Evolutionary conservation across 345 rosid species (phyloP).

Genomic region (Aurinia saxatilis): DNA sequence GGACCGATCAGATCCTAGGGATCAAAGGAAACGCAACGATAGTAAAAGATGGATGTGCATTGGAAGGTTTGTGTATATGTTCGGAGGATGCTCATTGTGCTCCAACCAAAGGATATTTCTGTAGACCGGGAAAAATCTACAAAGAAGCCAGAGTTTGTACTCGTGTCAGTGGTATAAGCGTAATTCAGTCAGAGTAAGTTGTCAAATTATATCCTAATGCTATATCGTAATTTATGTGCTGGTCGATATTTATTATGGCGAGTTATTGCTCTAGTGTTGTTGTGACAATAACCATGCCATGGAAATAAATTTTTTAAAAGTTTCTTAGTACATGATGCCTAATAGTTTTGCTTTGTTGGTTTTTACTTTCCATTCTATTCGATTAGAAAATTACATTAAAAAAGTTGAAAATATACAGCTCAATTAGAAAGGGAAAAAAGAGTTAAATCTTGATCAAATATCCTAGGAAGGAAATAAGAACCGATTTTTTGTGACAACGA

Average conservation of each 20-base stretch:
- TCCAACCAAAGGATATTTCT: slow-evolving; percentile 54
- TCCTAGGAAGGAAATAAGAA: no score
- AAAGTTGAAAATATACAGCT: no score
- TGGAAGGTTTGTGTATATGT: slow-evolving; percentile 71
- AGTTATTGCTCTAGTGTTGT: background rate
- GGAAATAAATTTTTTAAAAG: no score
- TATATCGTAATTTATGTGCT: background rate
- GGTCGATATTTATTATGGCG: background rate
- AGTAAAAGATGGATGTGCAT: slow-evolving; percentile 53
- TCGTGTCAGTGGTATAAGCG: background rate
- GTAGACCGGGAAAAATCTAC: slow-evolving; percentile 54
- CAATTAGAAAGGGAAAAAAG: no score
- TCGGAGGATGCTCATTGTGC: slow-evolving; percentile 69
- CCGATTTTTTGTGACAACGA: no score
- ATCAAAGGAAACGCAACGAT: slow-evolving; percentile 34
- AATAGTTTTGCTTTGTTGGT: no score
- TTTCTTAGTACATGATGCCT: no score
- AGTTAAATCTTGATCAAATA: no score
- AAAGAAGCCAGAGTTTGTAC: slow-evolving; percentile 54
- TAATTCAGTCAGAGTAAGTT: background rate
- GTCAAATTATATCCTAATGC: no score
- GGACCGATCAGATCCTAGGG: slow-evolving; percentile 67
- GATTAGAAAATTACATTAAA: no score
- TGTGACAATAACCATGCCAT: background rate
- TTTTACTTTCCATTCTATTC: no score